Percentiles rank a stretch among this genome's conserved stretches.
Conservation (phyloP, 768 basidiomycete species). For the Kwoniella pini region DNA sequence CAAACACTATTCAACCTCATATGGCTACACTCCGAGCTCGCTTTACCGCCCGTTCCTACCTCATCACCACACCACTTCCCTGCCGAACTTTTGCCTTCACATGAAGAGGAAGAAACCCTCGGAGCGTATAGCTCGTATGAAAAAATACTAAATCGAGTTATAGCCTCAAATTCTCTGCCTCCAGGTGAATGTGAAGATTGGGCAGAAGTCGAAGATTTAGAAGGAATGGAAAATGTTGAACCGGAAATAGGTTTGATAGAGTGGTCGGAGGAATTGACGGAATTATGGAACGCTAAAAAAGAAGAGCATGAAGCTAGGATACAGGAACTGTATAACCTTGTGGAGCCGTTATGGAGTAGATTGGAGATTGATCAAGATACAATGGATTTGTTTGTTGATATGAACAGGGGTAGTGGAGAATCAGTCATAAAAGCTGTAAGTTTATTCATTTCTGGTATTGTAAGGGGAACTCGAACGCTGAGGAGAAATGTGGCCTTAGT, state of each 20-base stretch:
- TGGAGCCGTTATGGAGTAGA: slow-evolving; percentile 86
- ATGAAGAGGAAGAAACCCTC: slow-evolving; percentile 29
- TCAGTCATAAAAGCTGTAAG: slow-evolving; percentile 66
- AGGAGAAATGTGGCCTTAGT: slow-evolving; percentile 54
- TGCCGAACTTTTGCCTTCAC: slow-evolving; percentile 32
- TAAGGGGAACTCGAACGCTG: slow-evolving; percentile 9
- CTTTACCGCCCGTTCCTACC: slow-evolving; percentile 34
- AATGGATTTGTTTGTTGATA: slow-evolving; percentile 91
- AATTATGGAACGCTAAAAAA: slow-evolving; percentile 69
- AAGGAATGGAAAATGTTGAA: slow-evolving; percentile 73
- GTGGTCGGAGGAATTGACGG: slow-evolving; percentile 66
- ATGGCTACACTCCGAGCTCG: slow-evolving; percentile 40
- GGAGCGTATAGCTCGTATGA: slow-evolving; percentile 54
- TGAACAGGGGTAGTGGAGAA: slow-evolving; percentile 75
- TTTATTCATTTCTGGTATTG: slow-evolving; percentile 2
- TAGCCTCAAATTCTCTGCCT: slow-evolving; percentile 50
- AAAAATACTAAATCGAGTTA: slow-evolving; percentile 65
- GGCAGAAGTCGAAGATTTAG: slow-evolving; percentile 46
- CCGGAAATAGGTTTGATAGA: slow-evolving; percentile 72
- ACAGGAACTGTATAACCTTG: slow-evolving; percentile 88
- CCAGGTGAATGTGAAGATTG: slow-evolving; percentile 17
- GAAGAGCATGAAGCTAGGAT: slow-evolving; percentile 76
- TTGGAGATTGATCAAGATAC: slow-evolving; percentile 75
- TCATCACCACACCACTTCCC: slow-evolving; percentile 38
- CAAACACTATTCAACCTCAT: slow-evolving; percentile 41